These are phyloP conservation scores for Rubroshorea leprosula DNA, from an alignment of 345 rosid genomes.

Conservation along the genomic window DNA sequence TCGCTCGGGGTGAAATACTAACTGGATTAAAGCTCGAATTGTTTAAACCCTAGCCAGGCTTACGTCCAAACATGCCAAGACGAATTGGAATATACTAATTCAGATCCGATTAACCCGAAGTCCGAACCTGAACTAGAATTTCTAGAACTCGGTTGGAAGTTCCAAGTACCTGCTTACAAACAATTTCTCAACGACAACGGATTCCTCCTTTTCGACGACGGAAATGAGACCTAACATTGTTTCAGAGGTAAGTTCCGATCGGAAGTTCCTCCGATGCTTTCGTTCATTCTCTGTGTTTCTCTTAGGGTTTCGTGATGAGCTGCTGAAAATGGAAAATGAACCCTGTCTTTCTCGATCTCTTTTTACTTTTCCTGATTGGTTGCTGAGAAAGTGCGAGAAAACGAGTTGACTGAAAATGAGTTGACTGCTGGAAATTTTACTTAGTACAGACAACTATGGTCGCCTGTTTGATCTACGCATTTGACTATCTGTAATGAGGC, in stretches of 20 bases:
- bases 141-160: background rate
- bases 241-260: conserved; percentile 38
- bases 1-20: too few relatives aligned
- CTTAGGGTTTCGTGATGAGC: conserved; percentile 12
- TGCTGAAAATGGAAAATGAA: background rate
- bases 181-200: background rate
- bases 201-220: background rate
- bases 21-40: too few relatives aligned
- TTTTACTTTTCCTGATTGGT: background rate
- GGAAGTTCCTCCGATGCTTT: conserved; percentile 4
- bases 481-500: background rate
- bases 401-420: background rate
- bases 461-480: background rate
- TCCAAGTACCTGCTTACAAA: background rate
- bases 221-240: conserved; percentile 45
- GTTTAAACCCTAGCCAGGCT: too few relatives aligned
- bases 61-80: background rate
- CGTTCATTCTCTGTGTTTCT: background rate
- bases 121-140: background rate
- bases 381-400: conserved; percentile 9
- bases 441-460: background rate
- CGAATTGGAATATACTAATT: background rate
- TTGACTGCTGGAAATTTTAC: background rate
- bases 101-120: background rate
- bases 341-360: background rate